A percentile compares a stretch with the other conserved stretches of the same genome.
Conservation (phyloP, 768 basidiomycete species). For the Macrolepiota dolichaula region DNA sequence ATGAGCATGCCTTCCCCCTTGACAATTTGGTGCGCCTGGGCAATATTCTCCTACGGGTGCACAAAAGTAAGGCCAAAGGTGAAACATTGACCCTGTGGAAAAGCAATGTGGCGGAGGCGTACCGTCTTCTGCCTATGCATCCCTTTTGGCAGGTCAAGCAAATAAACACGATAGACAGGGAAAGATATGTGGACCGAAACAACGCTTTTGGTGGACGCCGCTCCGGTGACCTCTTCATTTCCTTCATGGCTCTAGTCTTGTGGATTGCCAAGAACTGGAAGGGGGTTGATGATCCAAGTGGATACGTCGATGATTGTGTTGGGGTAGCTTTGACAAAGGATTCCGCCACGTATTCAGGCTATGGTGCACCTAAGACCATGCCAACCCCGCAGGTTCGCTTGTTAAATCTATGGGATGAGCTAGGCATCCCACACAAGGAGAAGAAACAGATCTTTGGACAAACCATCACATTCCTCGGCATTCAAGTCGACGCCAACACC, state of each 20-base stretch:
- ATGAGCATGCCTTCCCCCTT: no score
- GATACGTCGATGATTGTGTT: not conserved
- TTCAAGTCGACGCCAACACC: not conserved
- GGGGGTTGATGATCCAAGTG: not conserved
- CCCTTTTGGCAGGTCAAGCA: not conserved
- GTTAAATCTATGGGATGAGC: not conserved
- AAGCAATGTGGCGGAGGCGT: no score
- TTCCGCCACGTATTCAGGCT: not conserved
- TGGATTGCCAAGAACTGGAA: not conserved
- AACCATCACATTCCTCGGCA: not conserved
- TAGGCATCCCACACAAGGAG: not conserved
- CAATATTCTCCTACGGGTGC: no score
- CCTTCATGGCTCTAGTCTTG: not conserved
- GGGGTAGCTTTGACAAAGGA: no score
- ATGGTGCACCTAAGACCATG: not conserved
- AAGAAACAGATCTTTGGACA: not conserved
- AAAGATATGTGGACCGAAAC: not conserved
- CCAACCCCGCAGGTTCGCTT: not conserved
- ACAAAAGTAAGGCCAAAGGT: no score
- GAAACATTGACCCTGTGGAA: no score
- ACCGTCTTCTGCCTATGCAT: no score
- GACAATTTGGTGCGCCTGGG: no score
- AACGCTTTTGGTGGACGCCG: not conserved
- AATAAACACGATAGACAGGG: not conserved
- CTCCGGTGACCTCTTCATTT: not conserved